Evolutionary conservation across 208 protist species (phyloP).

Genomic region (Acanthamoeba sp.): DNA sequence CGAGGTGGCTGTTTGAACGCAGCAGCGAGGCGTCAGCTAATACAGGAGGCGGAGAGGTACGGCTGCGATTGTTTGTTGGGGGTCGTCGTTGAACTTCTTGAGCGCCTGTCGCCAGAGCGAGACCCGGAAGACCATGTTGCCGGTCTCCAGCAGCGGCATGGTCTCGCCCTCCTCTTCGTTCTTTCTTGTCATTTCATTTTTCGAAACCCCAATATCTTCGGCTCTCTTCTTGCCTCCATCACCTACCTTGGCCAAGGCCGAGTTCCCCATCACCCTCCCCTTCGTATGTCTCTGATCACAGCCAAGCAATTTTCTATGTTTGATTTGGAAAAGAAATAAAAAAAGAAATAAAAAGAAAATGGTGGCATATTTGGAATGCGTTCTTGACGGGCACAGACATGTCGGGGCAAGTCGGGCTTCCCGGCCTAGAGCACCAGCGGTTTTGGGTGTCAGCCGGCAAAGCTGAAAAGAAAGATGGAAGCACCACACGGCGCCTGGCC

Average conservation of each 20-base stretch:
- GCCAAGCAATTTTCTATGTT: background rate
- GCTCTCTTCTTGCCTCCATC: no score
- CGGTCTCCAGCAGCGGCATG: background rate
- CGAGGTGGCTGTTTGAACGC: background rate
- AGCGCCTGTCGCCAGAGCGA: background rate
- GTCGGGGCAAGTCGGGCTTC: no score
- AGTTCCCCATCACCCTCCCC: background rate
- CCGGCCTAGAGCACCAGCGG: no score
- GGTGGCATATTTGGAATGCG: no score
- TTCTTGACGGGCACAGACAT: no score
- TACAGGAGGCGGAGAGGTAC: background rate
- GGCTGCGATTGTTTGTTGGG: background rate
- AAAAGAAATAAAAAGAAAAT: no score
- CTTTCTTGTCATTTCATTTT: no score
- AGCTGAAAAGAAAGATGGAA: no score
- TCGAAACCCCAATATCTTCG: no score
- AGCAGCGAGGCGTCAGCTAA: background rate
- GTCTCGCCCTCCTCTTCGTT: background rate
- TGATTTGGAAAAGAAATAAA: no score
- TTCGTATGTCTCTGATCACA: background rate
- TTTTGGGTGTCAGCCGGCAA: no score
- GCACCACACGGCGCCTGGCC: no score
- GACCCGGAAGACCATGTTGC: background rate
- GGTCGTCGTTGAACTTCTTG: background rate
- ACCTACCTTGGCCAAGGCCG: background rate